Evolutionary conservation across 192 early-diverging fungal species (phyloP).

Genomic region (Dissophora ornata): DNA sequence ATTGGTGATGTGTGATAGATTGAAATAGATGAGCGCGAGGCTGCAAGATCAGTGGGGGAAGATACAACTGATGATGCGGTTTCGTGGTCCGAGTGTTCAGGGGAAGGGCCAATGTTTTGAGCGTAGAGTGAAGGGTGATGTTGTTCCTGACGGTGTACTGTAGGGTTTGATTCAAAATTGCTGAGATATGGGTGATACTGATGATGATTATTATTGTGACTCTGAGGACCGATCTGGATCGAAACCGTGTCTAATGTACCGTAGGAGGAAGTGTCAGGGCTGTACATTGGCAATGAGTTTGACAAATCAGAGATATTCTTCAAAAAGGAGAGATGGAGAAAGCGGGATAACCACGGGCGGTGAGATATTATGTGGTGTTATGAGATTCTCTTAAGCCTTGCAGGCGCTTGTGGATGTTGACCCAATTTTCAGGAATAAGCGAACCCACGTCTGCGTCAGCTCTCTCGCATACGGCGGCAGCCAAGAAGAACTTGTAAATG

Average conservation of each 20-base stretch:
- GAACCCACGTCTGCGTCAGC: no score
- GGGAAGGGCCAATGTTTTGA: not conserved
- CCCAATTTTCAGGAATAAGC: not conserved
- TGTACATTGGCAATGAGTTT: conserved; percentile 8
- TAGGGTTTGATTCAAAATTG: not conserved
- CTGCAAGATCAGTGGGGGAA: not conserved
- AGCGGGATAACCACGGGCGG: not conserved
- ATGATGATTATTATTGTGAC: no score
- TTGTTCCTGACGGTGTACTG: not conserved
- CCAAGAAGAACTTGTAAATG: no score
- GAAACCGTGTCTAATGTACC: conserved; percentile 7
- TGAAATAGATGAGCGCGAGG: not conserved
- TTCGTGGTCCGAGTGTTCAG: not conserved
- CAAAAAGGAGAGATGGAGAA: not conserved
- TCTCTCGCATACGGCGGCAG: no score
- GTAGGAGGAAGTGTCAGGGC: conserved; percentile 21
- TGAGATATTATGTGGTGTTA: no score
- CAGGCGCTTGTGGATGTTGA: conserved; percentile 2
- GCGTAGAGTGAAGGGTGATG: not conserved
- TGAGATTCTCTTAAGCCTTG: conserved; percentile 7
- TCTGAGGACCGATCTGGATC: conserved; percentile 7
- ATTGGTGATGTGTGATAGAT: not conserved
- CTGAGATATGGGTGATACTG: not conserved
- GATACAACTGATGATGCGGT: no score
- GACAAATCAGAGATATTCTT: not conserved